Evolutionary conservation across 306 rosid species (phyloP), one percentile per base, ranked within the genome.

Genomic region (Crataegus laevigata): DNA sequence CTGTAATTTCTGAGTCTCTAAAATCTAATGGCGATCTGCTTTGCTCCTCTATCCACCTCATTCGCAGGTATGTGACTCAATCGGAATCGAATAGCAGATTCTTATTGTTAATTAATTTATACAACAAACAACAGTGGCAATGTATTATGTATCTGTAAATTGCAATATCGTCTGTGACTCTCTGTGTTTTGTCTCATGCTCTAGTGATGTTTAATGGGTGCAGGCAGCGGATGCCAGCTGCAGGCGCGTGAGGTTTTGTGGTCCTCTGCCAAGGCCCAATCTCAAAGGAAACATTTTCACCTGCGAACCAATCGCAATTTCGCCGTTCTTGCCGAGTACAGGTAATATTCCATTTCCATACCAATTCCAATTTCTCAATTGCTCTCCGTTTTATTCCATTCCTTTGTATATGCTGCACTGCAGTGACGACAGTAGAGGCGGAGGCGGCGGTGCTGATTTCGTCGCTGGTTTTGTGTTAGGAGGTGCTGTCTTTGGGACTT

Each of bases 381-480:
- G 12, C 22, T 22, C 13, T 55, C 12, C 18, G 64, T 30, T 59
- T 43, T 28, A 19, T n/a, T 32, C 21, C 38, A 13, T 64, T 75
- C 72, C 29, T 17, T 50, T 71, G 28, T 63, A 73, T 75, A 6
- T 55, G 40, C 40, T 36, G 34, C 66, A 72, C 22, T 55, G 78
- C 90, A 91, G 93, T 71, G 93, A 86, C 72, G 83, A 72, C 75
- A 78, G 82, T 65, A 78, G 89, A 78, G 79, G 86, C 59, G 97
- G 96, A 34, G 54, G 54, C 21, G 97, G 96, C 40, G 94, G 91
- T 40, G 91, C 89, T 66, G 98, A 94, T 75, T 94, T 94, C 69
- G 52, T 89, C 57, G 90, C 96, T 69, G 96, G 98, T 43, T 94
- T 94, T 84, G 77, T 94, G 72, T 72, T 94, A 62, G 98, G 98